A percentile compares a stretch with the other conserved stretches of the same genome.
Evolutionary conservation across 2,329 filamentous ascomycete genomes (phyloP).

Genomic region (Falciphora oryzae): DNA sequence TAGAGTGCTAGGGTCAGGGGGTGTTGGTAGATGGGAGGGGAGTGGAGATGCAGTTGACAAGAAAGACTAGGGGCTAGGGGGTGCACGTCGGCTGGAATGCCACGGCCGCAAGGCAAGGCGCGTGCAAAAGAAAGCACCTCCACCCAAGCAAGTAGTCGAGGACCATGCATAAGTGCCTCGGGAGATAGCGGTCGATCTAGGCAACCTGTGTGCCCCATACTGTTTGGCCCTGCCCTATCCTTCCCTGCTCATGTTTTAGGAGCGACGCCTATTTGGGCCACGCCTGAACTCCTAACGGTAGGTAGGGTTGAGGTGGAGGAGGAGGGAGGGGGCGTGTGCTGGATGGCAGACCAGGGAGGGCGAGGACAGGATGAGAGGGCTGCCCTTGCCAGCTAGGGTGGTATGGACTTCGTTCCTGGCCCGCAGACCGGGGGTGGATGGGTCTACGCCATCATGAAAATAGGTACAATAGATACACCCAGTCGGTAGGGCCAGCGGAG

Average conservation of each 20-base stretch:
- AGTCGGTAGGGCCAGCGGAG: not conserved
- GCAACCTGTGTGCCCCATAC: not conserved
- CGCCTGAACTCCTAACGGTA: not conserved
- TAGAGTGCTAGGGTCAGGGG: not conserved
- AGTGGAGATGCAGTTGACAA: no score
- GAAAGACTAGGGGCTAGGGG: not conserved
- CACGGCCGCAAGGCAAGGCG: not conserved
- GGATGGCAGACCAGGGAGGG: not conserved
- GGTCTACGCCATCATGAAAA: not conserved
- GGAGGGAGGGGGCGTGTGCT: not conserved
- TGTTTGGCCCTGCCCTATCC: not conserved
- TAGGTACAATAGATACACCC: not conserved
- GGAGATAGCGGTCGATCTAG: not conserved
- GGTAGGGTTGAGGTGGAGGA: not conserved
- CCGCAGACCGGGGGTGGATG: not conserved
- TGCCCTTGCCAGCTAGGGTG: not conserved
- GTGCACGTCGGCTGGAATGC: not conserved
- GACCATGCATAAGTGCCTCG: constrained; percentile 2
- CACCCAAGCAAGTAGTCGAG: constrained; percentile 1
- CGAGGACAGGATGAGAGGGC: not conserved
- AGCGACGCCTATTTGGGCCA: not conserved
- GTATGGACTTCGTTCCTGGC: not conserved
- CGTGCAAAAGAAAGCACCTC: not conserved
- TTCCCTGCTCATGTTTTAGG: not conserved
- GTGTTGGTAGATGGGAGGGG: not conserved